phyloP scores from a whole-genome alignment of 169 alveolate species.

The Eimeria nieschulzi region DNA sequence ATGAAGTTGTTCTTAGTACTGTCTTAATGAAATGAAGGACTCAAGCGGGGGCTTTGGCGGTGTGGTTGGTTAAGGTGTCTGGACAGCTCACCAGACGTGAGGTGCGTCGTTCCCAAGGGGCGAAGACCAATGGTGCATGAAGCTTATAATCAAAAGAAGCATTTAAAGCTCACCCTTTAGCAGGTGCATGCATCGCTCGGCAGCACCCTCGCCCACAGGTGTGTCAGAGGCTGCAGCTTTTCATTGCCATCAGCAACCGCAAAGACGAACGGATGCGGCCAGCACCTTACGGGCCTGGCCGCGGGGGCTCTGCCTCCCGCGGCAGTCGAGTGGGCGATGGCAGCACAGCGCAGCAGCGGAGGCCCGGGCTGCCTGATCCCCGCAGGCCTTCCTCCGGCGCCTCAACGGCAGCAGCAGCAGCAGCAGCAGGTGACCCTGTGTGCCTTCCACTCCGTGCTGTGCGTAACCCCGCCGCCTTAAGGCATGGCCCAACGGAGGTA shows the following conservation, averaged over 20 bases:
- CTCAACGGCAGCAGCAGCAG: slow-evolving; percentile 45
- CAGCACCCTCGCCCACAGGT: not conserved
- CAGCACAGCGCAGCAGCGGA: not conserved
- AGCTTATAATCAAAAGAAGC: no score
- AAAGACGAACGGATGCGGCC: not conserved
- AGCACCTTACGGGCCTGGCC: not conserved
- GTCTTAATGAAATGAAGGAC: no score
- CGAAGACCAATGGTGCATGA: no score
- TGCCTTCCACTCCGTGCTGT: slow-evolving; percentile 17
- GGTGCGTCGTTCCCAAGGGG: no score
- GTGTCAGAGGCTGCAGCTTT: not conserved
- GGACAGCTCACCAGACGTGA: no score
- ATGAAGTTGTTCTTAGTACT: no score
- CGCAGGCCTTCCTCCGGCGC: slow-evolving; percentile 12
- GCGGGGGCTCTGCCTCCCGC: not conserved
- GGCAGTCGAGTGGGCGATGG: slow-evolving; percentile 3
- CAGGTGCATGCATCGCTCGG: no score
- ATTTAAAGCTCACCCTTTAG: no score
- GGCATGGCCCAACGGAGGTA: slow-evolving; percentile 48
- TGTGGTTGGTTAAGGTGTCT: no score
- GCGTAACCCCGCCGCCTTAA: not conserved
- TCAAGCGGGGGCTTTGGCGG: no score
- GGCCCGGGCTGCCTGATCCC: not conserved
- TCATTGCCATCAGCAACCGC: not conserved
- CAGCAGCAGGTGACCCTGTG: slow-evolving; percentile 6